Evolutionary conservation across 805 yeast genomes (phyloP).

Genomic region (Brettanomyces anomalus): DNA sequence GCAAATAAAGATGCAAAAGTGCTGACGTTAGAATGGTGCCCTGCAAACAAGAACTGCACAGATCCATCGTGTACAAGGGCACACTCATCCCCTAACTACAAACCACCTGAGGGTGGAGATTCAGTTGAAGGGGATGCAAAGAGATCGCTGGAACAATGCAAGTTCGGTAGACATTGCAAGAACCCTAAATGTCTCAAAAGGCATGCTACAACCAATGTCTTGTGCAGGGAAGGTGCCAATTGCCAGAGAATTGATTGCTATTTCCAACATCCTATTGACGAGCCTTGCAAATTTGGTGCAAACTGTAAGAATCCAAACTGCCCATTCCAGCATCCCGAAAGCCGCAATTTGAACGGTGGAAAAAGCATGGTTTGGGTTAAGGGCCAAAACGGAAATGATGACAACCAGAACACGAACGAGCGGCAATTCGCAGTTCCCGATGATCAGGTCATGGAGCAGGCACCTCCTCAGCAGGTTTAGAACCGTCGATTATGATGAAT

Average conservation of each 20-base stretch:
- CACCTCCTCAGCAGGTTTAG: slow-evolving; percentile 37
- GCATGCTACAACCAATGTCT: slow-evolving; percentile 65
- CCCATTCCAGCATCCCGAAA: slow-evolving; percentile 73
- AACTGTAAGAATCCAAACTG: slow-evolving; percentile 69
- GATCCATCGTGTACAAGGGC: slow-evolving; percentile 60
- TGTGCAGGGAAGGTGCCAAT: slow-evolving; percentile 75
- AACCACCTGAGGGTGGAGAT: slow-evolving; percentile 20
- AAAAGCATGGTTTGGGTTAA: slow-evolving; percentile 26
- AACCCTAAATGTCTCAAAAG: slow-evolving; percentile 73
- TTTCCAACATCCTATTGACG: slow-evolving; percentile 74
- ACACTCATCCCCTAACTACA: slow-evolving; percentile 66
- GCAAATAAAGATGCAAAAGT: slow-evolving; percentile 70
- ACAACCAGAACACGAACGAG: slow-evolving; percentile 34
- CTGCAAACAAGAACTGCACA: slow-evolving; percentile 54
- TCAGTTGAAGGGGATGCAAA: slow-evolving; percentile 21
- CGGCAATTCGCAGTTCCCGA: slow-evolving; percentile 75
- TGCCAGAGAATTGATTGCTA: slow-evolving; percentile 77
- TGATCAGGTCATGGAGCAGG: slow-evolving; percentile 61
- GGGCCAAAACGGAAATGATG: slow-evolving; percentile 6
- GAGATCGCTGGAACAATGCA: slow-evolving; percentile 70
- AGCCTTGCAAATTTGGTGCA: slow-evolving; percentile 71
- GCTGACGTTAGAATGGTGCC: slow-evolving; percentile 65
- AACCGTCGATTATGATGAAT: neutral
- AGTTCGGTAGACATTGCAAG: slow-evolving; percentile 68
- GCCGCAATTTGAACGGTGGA: slow-evolving; percentile 35